Base-by-base conservation (phyloP, 73 alveolate species). In the Tetrahymena thermophila region DNA sequence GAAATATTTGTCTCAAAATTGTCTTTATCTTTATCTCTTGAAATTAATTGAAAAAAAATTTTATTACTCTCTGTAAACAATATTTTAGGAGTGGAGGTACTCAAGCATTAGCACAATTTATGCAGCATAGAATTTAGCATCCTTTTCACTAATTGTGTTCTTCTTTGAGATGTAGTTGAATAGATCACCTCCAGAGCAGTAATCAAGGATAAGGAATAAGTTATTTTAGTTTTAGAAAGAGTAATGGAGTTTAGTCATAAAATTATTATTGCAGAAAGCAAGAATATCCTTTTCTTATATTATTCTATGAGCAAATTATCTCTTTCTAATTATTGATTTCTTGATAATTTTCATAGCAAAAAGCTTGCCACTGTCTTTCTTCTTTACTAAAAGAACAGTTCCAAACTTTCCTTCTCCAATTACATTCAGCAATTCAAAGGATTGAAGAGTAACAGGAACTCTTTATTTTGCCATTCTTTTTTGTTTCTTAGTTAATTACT, bases 121-220 rank as follows among this genome's bases (percentile, higher is more conserved):
- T 28, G 98, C 98, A 35, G 96, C 96, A 95, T 98, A 98, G 94
- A 98, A 97, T 58, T 97, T 93, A 4, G 99, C 98, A 56, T 96
- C 96, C 43, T 97, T 96, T 94, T 98, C 99, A 56, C 97, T 94
- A 89, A 98, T 96, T 50, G 94, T 85, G 35, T 96, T 96, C 93
- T 96, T 85, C 35, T 96, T 94, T 5, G 97, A 94, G 34, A 98
- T 85, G 84, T 97, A 97, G 55, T 85, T 94, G 85, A 96, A 96
- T 71, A 98, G 97, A 93, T 98, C 99, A 34, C 99, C 99, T 85
- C 99, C 99, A 8, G 98, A 96, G 97, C 98, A 97, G 96, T 98
- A 98, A 93, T 98, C 99, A 93, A 98, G 94, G 28, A 98, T 97
- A 96, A 98, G 85, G 93, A 97, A 98, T 89, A 98, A 94, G 94